Evolutionary conservation across 345 rosid species (phyloP).

Genomic region (Psidium friedrichsthalianum): DNA sequence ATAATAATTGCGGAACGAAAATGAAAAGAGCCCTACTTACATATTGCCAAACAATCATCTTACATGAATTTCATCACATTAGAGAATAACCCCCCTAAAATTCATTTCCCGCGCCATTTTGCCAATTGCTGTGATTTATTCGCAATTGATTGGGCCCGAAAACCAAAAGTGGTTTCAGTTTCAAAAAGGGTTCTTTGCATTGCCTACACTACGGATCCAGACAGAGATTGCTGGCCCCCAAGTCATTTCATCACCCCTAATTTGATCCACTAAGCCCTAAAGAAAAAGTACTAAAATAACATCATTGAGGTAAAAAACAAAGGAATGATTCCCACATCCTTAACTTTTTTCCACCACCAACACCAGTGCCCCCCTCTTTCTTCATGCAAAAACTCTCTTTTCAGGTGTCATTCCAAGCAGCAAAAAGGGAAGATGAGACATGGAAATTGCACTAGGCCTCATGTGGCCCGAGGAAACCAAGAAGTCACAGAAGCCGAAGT

Average conservation of each 20-base stretch:
- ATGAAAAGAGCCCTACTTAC: too few relatives aligned
- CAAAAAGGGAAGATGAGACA: slow-evolving; percentile 64
- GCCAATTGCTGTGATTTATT: too few relatives aligned
- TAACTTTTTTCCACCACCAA: background rate
- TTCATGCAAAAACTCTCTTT: background rate
- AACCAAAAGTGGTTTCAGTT: background rate
- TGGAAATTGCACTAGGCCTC: slow-evolving; percentile 28
- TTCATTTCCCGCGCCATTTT: too few relatives aligned
- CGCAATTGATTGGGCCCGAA: too few relatives aligned
- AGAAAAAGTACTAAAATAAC: background rate
- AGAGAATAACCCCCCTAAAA: too few relatives aligned
- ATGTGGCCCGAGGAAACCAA: slow-evolving; percentile 35
- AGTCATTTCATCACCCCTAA: background rate
- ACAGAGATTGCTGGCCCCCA: slow-evolving; percentile 9
- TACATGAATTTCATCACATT: too few relatives aligned
- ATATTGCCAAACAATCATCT: too few relatives aligned
- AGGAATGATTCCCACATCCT: background rate
- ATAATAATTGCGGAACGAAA: too few relatives aligned
- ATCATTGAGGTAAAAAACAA: background rate
- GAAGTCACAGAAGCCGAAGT: slow-evolving; percentile 2
- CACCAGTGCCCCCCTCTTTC: background rate
- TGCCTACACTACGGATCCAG: slow-evolving; percentile 18
- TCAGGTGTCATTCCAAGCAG: slow-evolving; percentile 64
- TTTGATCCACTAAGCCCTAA: slow-evolving; percentile 1
- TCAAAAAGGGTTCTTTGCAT: slow-evolving; percentile 5